Base-by-base conservation (phyloP, 2,329 filamentous ascomycete genomes). In the Pseudopithomyces maydicus region DNA sequence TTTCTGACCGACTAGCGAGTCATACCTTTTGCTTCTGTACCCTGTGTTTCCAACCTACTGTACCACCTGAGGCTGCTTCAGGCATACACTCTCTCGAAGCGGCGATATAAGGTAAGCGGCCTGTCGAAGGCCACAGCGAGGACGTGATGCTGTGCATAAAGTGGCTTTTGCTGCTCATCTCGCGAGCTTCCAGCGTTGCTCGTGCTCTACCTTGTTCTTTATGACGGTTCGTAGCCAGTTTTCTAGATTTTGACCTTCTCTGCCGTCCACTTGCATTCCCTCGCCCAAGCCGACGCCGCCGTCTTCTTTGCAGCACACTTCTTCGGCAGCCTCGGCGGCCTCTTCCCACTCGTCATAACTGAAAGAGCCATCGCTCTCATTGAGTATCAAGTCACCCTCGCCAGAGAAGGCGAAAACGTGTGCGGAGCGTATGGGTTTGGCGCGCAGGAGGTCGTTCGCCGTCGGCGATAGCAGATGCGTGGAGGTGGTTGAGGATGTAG, bases 321-420 rank as follows among this genome's bases (percentile, higher is more conserved):
- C 77, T 69, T 86, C 82, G 33, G 90, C 92, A 43, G 81, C 78
- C 59, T 88, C 82, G 62, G 88, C 85, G 17, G 90, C 85, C 42
- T 82, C 79, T 54, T 92, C 85, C 92, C 93, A 97, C 61, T 89
- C 88, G 14, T 86, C 82, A 63, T 90, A 81, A 45, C 86, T 85
- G 71, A 97, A 98, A 3, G 79, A 78, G 0, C 94, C 94, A 67
- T 94, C 87, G 68, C 92, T 96, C 77, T 97, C 90, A 33, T 85
- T 88, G 41, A 97, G 77, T 20, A 97, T 77, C 50, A 96, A 79
- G 57, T 91, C 87, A 8, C 88, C 85, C n/a, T 73, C 59, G 3
- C 65, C 69, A 0, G 88, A 89, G 73, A 95, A 96, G 6, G 88
- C 89, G 56, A 97, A 82, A n/a, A 90, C 91, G 72, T 97, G 94